These are phyloP conservation scores for Metarhizium sp. DNA, from an alignment of 2,329 filamentous ascomycete species.

Conservation along the genomic window DNA sequence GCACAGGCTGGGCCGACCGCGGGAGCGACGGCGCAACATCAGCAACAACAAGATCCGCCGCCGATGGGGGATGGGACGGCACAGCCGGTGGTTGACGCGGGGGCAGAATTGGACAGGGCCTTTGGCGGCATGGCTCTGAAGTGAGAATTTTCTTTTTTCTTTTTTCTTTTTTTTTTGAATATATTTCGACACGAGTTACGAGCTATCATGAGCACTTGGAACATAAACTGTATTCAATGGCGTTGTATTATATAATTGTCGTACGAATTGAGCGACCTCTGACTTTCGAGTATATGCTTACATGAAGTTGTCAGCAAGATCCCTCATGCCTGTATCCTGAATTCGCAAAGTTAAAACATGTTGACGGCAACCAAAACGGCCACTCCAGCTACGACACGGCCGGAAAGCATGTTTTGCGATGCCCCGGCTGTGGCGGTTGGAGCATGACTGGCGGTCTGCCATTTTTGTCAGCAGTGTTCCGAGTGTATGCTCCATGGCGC, in stretches of 20 bases:
- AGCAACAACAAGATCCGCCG: not conserved
- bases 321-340: not conserved
- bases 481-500: fast-evolving
- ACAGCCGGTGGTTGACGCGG: slow-evolving; percentile 30
- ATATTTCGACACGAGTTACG: not conserved
- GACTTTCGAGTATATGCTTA: not conserved
- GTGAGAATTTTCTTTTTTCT: slow-evolving; percentile 3
- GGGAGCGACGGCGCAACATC: not conserved
- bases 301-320: not conserved
- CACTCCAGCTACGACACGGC: slow-evolving; percentile 7
- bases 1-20: slow-evolving; percentile 16
- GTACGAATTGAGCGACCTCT: not conserved
- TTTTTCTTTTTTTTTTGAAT: not conserved
- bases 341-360: slow-evolving; percentile 8
- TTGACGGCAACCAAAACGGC: slow-evolving; percentile 6
- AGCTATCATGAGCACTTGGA: not conserved
- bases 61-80: slow-evolving; percentile 6
- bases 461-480: not conserved
- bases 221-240: not conserved
- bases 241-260: not conserved
- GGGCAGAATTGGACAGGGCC: slow-evolving; percentile 47
- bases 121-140: slow-evolving; percentile 40
- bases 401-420: slow-evolving; percentile 1
- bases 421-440: slow-evolving; percentile 6
- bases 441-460: slow-evolving; percentile 1